Evolutionary conservation across 345 rosid genomes (phyloP).

Genomic region (Salix dunnii): DNA sequence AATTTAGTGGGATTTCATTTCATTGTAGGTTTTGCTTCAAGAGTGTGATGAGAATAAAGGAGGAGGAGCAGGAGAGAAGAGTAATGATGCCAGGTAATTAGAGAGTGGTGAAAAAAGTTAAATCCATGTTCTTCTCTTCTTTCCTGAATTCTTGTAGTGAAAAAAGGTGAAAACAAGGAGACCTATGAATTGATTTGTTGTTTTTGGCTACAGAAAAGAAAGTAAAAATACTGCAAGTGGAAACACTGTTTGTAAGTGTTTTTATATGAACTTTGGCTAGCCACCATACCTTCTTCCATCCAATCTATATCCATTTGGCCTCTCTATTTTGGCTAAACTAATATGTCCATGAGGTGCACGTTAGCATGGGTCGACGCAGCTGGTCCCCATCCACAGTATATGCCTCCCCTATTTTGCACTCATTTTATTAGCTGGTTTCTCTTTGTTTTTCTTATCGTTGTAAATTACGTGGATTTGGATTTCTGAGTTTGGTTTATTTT

Average conservation of each 20-base stretch:
- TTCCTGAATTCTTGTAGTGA: constrained; percentile 38
- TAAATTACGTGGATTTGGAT: constrained; percentile 23
- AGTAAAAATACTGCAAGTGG: constrained; percentile 33
- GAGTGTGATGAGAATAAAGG: constrained; percentile 8
- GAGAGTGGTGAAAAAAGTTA: constrained; percentile 24
- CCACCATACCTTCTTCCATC: constrained; percentile 50
- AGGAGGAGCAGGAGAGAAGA: constrained; percentile 22
- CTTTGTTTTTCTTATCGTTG: constrained; percentile 10
- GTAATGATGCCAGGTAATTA: constrained; percentile 51
- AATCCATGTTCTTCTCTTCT: constrained; percentile 24
- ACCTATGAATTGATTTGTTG: constrained; percentile 14
- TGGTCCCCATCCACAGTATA: constrained; percentile 56
- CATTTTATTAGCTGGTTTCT: constrained; percentile 1
- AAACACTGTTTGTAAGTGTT: constrained; percentile 43
- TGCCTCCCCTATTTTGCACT: constrained; percentile 31
- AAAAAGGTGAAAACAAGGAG: constrained; percentile 31
- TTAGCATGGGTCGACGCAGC: constrained; percentile 57
- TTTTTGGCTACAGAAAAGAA: constrained; percentile 22
- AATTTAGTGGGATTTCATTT: constrained; percentile 6
- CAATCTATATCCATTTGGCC: constrained; percentile 25
- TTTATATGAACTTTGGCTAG: constrained; percentile 51
- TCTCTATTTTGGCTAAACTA: constrained; percentile 29
- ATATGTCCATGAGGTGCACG: constrained; percentile 63
- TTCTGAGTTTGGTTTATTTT: constrained; percentile 24
- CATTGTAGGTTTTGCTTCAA: constrained; percentile 27